Base-by-base conservation (phyloP, 2,329 filamentous ascomycete species). In the Clonostachys byssicola region DNA sequence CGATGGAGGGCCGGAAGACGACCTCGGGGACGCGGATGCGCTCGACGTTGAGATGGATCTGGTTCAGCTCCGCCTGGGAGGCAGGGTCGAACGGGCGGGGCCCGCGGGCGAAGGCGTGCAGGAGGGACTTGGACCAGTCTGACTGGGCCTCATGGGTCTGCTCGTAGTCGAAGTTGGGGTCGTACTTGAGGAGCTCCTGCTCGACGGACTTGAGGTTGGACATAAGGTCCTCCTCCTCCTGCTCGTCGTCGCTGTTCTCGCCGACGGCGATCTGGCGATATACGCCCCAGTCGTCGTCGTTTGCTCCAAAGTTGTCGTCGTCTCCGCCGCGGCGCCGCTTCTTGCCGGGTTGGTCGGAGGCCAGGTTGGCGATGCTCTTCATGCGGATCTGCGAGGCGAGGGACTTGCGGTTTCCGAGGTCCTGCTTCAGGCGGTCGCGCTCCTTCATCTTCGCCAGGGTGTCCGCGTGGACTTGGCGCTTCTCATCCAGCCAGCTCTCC, bases 221-320 rank as follows among this genome's bases (percentile, higher is more conserved):
- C 48, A 81, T 79, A 0, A 96, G 78, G 59, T 97, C 92, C 64
- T 92, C 89, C 62, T 97, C 92, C 62, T 95, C 92, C 44, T 95
- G 91, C 58, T 92, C 88, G 55, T 96, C 92, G 52, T 94, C 89
- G 60, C 87, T 89, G 55, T 77, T 78, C 8, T 88, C 86, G 44
- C 90, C 91, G 1, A 88, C 90, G 3, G 90, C 89, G 48, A 97
- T 95, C 39, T 89, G 89, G 46, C 94, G 86, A 67, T 99, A 99
- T 13, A 99, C 90, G 49, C 90, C 90, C 94, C 94, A 99, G 65
- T 99, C 94, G 48, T 95, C 92, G 60, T 99, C 94, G 64, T 99
- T 92, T 44, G 92, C 92, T 48, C 94, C 94, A 61, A 99, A 99
- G 50, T 89, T 91, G 62, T 99, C 94, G 58, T 99, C 94, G 61